Base-by-base conservation (phyloP, 179 eudicot genomes). In the Beta corolliflora region DNA sequence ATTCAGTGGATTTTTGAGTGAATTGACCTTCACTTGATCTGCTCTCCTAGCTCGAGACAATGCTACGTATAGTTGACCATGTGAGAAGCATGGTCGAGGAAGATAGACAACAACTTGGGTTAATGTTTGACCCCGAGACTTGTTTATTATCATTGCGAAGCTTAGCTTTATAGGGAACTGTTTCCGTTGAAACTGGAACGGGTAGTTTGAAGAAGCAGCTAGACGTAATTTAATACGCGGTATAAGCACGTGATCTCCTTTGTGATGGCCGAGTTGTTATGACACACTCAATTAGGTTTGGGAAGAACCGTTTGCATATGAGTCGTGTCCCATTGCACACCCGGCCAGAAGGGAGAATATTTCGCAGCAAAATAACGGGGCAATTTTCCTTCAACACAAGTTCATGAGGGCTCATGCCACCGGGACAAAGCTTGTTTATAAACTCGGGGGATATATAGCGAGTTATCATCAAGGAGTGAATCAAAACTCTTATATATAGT, bases 261-360 rank as follows among this genome's bases (percentile, higher is more conserved):
- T 71, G 10, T 52, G 45, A 12, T 48, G n/a, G 0, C 72, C 50
- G n/a, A 0, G 71, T 63, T 19, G 60, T 25, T 3, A 80, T 80
- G 3, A 44, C 71, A 15, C 70, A 58, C 2, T 80, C 52, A 7
- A 80, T 25, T 25, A 25, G 29, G 29, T 25, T 25, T 25, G 29
- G 29, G 29, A 25, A 25, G 29, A 25, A 25, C 29, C 29, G 29
- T 25, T 25, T 25, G 29, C 29, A 25, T 25, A 25, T 25, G 16
- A 80, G 52, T 9, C 77, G 9, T 14, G 77, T 80, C n/a, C 82
- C 77, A 25, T 80, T 61, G 9, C 77, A 72, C 10, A 61, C 1
- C 71, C 48, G 0, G 7, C n/a, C 2, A 0, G 77, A n/a, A 23
- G 77, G 82, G 2, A 58, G 58, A 18, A 80, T 6, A 9, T 72